These are phyloP conservation scores for Nothophoma quercina DNA, from an alignment of 2,329 filamentous ascomycete genomes.

Conservation along the genomic window DNA sequence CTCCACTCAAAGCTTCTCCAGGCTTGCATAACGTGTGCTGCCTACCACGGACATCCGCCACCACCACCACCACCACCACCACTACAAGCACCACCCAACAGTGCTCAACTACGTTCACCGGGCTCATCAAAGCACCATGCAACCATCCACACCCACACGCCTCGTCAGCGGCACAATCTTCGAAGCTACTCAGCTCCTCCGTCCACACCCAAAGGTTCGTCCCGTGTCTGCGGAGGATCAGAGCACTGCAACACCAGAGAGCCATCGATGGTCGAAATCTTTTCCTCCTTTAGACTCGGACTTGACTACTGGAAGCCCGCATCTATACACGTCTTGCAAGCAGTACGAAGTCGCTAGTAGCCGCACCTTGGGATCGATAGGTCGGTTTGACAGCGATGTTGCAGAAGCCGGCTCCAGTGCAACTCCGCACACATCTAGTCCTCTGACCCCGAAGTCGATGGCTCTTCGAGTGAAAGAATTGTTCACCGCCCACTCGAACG, in stretches of 20 bases:
- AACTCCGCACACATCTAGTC: background rate
- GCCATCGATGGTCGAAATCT: background rate
- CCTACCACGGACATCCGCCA: background rate
- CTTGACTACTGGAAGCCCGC: background rate
- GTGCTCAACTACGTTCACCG: background rate
- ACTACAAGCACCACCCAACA: background rate
- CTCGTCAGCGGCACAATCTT: background rate
- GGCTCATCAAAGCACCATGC: background rate
- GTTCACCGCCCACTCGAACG: background rate
- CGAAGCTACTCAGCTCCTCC: background rate
- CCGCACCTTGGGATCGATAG: background rate
- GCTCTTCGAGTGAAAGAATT: background rate
- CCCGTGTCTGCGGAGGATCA: background rate
- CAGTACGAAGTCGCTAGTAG: conserved; percentile 5
- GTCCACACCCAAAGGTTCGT: background rate
- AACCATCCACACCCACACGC: background rate
- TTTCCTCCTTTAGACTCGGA: no score
- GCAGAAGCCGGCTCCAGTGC: background rate
- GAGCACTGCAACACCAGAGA: background rate
- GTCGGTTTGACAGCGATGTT: background rate
- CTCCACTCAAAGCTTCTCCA: background rate
- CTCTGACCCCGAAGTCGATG: background rate
- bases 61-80: background rate
- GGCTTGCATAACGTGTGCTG: background rate
- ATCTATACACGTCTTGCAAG: background rate